Evolutionary conservation across 2,329 filamentous ascomycete species (phyloP).

Genomic region (Aureobasidium melanogenum): DNA sequence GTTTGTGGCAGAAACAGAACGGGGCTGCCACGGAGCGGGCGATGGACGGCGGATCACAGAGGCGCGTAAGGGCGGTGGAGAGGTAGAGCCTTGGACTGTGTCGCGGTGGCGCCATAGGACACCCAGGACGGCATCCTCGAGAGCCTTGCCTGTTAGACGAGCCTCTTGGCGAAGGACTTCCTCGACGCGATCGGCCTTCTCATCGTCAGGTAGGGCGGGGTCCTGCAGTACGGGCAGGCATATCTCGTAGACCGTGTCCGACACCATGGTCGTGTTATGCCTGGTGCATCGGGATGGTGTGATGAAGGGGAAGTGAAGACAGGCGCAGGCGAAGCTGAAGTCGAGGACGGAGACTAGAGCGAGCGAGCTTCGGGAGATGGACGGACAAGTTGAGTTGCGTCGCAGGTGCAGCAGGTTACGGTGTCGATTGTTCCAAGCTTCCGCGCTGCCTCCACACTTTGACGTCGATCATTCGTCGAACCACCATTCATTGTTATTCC

Average conservation of each 20-base stretch:
- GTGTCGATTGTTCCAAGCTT: not conserved
- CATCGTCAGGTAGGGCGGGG: slow-evolving; percentile 76
- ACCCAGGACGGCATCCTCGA: slow-evolving; percentile 87
- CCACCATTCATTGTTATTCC: no score
- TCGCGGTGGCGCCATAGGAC: slow-evolving; percentile 78
- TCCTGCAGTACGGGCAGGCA: slow-evolving; percentile 85
- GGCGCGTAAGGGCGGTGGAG: slow-evolving; percentile 77
- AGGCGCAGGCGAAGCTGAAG: not conserved
- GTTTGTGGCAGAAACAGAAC: slow-evolving; percentile 66
- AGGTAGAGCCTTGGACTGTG: slow-evolving; percentile 51
- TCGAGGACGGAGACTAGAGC: not conserved
- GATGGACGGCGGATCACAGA: slow-evolving; percentile 84
- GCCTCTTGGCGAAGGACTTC: slow-evolving; percentile 70
- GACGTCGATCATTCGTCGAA: not conserved
- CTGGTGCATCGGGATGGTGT: not conserved
- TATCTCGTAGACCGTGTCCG: slow-evolving; percentile 85
- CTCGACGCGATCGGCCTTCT: slow-evolving; percentile 87
- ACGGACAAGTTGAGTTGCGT: not conserved
- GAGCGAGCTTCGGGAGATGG: not conserved
- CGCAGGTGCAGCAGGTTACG: not conserved
- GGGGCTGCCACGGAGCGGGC: slow-evolving; percentile 83
- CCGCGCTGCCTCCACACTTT: no score
- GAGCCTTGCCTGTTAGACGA: slow-evolving; percentile 57
- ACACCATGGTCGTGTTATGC: slow-evolving; percentile 58
- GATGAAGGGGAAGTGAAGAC: not conserved